These are phyloP conservation scores for Cupressus sempervirens DNA, from an alignment of 75 land plant species.

Conservation along the genomic window DNA sequence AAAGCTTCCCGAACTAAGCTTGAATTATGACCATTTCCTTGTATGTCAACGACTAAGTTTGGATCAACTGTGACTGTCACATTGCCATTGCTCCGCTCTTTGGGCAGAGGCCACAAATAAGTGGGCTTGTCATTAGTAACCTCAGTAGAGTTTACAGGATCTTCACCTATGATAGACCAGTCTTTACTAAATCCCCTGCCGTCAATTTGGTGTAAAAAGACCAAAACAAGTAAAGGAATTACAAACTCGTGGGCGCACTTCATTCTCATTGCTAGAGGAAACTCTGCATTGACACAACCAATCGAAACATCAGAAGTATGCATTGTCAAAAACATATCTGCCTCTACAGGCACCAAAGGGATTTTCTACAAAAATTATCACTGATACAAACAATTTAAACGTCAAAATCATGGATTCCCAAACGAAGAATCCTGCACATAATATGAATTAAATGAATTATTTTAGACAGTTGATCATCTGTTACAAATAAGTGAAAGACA, in stretches of 20 bases:
- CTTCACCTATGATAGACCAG: not conserved
- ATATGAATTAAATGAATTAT: not conserved
- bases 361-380: not conserved
- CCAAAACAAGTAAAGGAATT: not conserved
- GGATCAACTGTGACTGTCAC: constrained; percentile 48
- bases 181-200: not conserved
- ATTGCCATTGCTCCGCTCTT: constrained; percentile 36
- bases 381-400: not conserved
- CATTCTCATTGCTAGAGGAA: not conserved
- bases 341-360: not conserved
- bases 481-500: not conserved
- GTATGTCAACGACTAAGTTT: constrained; percentile 24
- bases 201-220: not conserved
- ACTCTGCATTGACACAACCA: not conserved
- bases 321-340: not conserved
- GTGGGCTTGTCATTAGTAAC: constrained; percentile 18
- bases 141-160: not conserved
- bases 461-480: not conserved
- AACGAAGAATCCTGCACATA: not conserved
- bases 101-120: constrained; percentile 74
- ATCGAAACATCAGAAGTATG: not conserved
- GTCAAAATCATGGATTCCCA: not conserved
- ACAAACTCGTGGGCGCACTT: not conserved
- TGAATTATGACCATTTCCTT: constrained; percentile 24
- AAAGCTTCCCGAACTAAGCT: constrained; percentile 47